Base-by-base conservation (phyloP, 352 stramenopile genomes). In the Phytophthora idaei region DNA sequence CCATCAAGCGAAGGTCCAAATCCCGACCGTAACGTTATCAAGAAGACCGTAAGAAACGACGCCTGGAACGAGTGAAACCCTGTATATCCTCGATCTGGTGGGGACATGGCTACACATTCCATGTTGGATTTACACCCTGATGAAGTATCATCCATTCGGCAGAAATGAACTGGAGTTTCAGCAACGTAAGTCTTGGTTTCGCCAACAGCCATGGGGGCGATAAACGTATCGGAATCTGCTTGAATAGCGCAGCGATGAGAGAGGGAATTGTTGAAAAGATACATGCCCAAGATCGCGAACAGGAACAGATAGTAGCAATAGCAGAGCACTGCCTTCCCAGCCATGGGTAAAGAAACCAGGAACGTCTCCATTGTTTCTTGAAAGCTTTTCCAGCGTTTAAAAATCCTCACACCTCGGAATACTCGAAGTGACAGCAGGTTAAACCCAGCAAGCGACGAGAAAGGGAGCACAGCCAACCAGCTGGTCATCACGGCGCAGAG, bases 221-320 rank as follows among this genome's bases (percentile, higher is more conserved):
- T 63, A 37, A 71, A 67, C 0, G 34, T 78, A 14, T 68, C 66
- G 0, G 77, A 62, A 8, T 74, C 69, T 3, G 83, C 25, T 58
- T 73, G 27, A 14, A 82, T 58, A 0, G 85, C 83, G 42, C 87
- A 95, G 7, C 86, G 82, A 65, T 93, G 74, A 25, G 87, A 89
- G 5, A 95, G 67, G 3, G 86, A 90, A 53, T 94, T 85, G 54
- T 90, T 89, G 72, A 95, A 95, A 2, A 95, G 67, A 64, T 95
- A 95, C 85, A 95, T 93, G 2, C 86, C 85, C 14, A 95, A 70
- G 36, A 94, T 92, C 8, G 85, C 85, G 52, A 95, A 95, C 27
- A 95, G 65, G 57, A 94, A 90, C 7, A 95, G 74, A 53, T 94
- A 95, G 70, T 95, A 95, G 53, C 77, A 85, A 58, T 93, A 95